phyloP scores from a whole-genome alignment of 2,329 filamentous ascomycete genomes.

The Fonsecaea pedrosoi region DNA sequence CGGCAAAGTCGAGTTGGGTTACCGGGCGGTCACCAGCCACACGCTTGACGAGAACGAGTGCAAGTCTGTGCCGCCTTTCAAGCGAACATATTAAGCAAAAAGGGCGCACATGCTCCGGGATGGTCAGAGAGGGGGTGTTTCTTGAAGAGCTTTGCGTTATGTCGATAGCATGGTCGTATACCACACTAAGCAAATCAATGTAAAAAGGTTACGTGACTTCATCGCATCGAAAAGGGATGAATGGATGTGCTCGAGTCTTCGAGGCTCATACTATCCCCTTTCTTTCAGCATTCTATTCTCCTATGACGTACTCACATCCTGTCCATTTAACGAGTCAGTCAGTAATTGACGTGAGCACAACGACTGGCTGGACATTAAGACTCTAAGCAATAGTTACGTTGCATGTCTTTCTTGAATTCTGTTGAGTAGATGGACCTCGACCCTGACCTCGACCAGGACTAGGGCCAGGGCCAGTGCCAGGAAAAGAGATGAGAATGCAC shows the following conservation, averaged over 20 bases:
- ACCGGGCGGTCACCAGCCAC: conserved; percentile 79
- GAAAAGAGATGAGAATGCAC: background rate
- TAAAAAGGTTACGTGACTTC: conserved; percentile 16
- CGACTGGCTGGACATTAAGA: too few relatives aligned
- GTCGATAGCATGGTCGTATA: background rate
- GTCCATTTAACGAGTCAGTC: background rate
- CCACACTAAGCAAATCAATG: conserved; percentile 14
- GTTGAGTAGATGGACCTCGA: too few relatives aligned
- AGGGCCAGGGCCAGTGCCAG: too few relatives aligned
- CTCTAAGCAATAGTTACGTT: background rate
- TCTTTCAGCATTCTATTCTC: conserved; percentile 47
- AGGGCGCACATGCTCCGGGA: background rate
- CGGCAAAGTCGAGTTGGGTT: conserved; percentile 81
- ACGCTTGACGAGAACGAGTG: conserved; percentile 96
- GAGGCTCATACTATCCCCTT: background rate
- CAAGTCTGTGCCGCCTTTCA: conserved; percentile 95
- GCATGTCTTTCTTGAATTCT: too few relatives aligned
- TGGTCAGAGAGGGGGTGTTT: background rate
- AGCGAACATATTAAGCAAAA: conserved; percentile 62
- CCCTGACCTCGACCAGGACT: too few relatives aligned
- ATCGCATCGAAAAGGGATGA: background rate
- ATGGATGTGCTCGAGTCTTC: background rate
- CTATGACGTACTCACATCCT: conserved; percentile 68
- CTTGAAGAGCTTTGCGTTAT: conserved; percentile 6
- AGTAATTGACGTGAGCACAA: background rate